These are phyloP conservation scores for Stevia rebaudiana DNA, from an alignment of 140 eudicot species.

Conservation along the genomic window DNA sequence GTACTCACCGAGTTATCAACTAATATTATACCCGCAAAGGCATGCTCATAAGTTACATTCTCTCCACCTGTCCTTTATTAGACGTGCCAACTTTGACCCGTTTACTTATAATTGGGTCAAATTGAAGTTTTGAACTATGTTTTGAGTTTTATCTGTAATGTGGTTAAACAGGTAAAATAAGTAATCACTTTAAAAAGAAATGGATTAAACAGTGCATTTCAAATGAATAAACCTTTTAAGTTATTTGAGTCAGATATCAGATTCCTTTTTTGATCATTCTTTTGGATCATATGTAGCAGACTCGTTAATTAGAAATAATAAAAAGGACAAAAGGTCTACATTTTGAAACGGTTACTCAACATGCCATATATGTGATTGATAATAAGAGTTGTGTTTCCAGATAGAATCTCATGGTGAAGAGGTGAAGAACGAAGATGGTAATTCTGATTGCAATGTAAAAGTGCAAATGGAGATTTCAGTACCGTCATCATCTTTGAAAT, in stretches of 20 bases:
- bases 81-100: conserved; percentile 3
- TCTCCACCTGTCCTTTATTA: conserved; percentile 39
- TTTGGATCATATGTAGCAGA: background rate
- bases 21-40: conserved; percentile 28
- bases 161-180: background rate
- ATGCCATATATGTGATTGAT: conserved; percentile 47
- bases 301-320: background rate
- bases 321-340: background rate
- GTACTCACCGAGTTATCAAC: conserved; percentile 36
- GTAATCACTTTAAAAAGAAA: background rate
- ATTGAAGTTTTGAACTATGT: too few species aligned
- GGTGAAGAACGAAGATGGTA: conserved; percentile 11
- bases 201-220: background rate
- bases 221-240: background rate
- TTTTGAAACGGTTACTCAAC: background rate
- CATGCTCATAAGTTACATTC: conserved; percentile 31
- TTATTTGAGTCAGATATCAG: background rate
- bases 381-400: conserved; percentile 56
- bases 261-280: background rate
- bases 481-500: conserved; percentile 27
- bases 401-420: conserved; percentile 40
- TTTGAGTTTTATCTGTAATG: background rate
- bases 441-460: conserved; percentile 18
- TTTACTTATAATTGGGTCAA: background rate
- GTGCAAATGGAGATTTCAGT: conserved; percentile 29